phyloP scores from a whole-genome alignment of 2,329 filamentous ascomycete genomes.

The Stachybotrys chartarum region DNA sequence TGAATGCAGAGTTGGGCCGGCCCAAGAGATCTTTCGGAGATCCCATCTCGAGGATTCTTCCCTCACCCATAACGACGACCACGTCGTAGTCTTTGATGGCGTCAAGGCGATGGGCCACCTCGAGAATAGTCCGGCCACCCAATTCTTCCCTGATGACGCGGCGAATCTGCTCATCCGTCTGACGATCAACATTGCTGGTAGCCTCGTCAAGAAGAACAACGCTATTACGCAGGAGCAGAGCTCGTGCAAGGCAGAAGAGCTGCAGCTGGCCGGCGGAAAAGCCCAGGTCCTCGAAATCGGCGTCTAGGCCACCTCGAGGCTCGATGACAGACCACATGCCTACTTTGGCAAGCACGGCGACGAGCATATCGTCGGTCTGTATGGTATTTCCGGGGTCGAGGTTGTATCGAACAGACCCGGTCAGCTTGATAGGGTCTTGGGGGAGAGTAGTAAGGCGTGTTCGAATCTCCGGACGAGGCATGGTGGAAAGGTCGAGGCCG shows the following conservation, averaged over 20 bases:
- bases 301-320: constrained; percentile 27
- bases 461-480: constrained; percentile 35
- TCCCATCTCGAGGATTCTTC: constrained; percentile 16
- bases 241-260: constrained; percentile 39
- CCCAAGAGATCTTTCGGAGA: constrained; percentile 14
- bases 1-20: constrained; percentile 10
- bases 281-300: constrained; percentile 19
- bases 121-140: constrained; percentile 16
- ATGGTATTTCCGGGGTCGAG: constrained; percentile 30
- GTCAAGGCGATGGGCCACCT: constrained; percentile 21
- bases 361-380: constrained; percentile 29
- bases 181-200: constrained; percentile 21
- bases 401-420: constrained; percentile 38
- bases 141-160: constrained; percentile 12
- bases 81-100: constrained; percentile 17
- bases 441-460: constrained; percentile 35
- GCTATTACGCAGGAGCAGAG: constrained; percentile 23
- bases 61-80: constrained; percentile 19
- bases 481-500: constrained; percentile 28
- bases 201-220: constrained; percentile 25
- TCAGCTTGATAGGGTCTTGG: constrained; percentile 39
- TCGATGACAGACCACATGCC: constrained; percentile 32
- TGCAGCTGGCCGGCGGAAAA: constrained; percentile 39
- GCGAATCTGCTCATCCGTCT: constrained; percentile 18
- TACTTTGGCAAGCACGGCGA: constrained; percentile 34